phyloP scores from a whole-genome alignment of 169 alveolate species.

The Plasmodium coatneyi region DNA sequence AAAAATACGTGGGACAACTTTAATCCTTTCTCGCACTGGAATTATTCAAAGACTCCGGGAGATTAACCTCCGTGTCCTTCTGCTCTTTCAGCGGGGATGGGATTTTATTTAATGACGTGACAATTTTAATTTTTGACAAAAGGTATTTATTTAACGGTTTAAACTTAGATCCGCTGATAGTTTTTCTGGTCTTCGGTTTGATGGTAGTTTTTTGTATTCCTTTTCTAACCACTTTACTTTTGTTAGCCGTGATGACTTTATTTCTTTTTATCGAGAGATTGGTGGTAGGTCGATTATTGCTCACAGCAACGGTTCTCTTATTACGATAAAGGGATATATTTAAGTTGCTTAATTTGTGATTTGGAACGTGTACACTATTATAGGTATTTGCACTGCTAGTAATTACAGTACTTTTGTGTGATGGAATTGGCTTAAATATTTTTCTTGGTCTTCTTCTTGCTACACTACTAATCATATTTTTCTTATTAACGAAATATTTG shows the following conservation, averaged over 20 bases:
- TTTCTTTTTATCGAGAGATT: constrained; percentile 3
- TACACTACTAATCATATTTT: constrained; percentile 2
- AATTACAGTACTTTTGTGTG: constrained; percentile 30
- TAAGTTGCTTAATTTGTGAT: constrained; percentile 27
- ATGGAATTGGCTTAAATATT: constrained; percentile 29
- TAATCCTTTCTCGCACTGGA: constrained; percentile 16
- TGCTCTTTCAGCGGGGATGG: constrained; percentile 74
- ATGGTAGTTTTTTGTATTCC: constrained; percentile 25
- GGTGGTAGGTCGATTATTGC: constrained; percentile 12
- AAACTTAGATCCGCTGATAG: constrained; percentile 40
- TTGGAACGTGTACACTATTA: constrained; percentile 25
- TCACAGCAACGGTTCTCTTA: constrained; percentile 26
- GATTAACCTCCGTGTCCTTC: constrained; percentile 72
- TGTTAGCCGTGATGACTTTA: constrained; percentile 18
- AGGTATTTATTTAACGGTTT: constrained; percentile 60
- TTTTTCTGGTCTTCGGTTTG: constrained; percentile 21
- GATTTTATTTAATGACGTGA: constrained; percentile 67
- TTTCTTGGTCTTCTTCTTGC: constrained; percentile 41
- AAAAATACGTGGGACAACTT: background rate
- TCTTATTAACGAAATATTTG: constrained; percentile 33
- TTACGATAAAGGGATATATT: constrained; percentile 69
- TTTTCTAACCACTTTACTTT: constrained; percentile 54
- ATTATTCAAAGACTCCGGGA: constrained; percentile 71
- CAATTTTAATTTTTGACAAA: constrained; percentile 72
- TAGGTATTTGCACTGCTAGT: constrained; percentile 38